Conservation (phyloP, 2,329 filamentous ascomycete genomes). For the Cryphonectria parasitica region DNA sequence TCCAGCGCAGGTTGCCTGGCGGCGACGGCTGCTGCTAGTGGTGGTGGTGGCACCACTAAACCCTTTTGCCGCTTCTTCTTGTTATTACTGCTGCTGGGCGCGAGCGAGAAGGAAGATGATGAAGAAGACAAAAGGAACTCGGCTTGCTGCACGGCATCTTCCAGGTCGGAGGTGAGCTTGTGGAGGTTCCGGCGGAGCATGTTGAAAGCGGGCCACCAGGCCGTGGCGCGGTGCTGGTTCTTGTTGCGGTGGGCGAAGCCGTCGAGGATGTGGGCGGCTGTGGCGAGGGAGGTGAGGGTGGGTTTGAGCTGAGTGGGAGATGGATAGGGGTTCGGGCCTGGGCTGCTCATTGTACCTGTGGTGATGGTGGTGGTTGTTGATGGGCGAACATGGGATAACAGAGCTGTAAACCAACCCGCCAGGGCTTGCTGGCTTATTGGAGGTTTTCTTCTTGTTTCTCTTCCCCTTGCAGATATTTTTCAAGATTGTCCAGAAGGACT, state of each 20-base stretch:
- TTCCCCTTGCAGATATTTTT: no score
- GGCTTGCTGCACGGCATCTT: conserved; percentile 32
- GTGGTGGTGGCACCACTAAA: neutral
- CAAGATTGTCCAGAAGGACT: no score
- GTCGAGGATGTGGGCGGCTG: conserved; percentile 62
- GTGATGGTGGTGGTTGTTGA: neutral
- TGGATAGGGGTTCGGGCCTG: neutral
- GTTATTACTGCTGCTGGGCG: neutral
- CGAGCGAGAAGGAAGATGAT: conserved; percentile 22
- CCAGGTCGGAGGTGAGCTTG: conserved; percentile 52
- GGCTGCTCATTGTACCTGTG: neutral
- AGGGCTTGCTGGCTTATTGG: no score
- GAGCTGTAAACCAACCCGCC: no score
- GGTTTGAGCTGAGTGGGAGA: conserved; percentile 15
- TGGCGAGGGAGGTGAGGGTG: conserved; percentile 40
- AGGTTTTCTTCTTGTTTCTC: no score
- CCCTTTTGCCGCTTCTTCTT: conserved; percentile 16
- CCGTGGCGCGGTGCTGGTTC: conserved; percentile 82
- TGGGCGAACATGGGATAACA: neutral
- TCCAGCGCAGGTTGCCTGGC: conserved; percentile 23
- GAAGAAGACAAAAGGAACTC: conserved; percentile 12
- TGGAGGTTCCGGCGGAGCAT: conserved; percentile 70
- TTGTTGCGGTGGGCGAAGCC: conserved; percentile 82
- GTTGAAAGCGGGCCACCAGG: conserved; percentile 79
- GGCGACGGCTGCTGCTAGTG: neutral